phyloP scores from a whole-genome alignment of 495 filamentous ascomycete species.

The Penicillium maclennaniae region DNA sequence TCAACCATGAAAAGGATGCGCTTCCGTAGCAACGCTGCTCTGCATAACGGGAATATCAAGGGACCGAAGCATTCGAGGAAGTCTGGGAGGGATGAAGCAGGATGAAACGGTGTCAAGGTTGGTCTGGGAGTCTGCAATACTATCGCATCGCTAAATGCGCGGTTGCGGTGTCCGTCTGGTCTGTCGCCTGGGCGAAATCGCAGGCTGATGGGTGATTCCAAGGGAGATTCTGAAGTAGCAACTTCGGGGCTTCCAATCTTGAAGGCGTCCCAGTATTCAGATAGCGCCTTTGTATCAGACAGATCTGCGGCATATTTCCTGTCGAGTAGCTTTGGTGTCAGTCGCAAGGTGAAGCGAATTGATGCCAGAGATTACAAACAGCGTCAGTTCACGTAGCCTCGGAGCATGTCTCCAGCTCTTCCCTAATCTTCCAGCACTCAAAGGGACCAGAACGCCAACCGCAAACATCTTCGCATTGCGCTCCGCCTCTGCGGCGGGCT shows the following conservation, averaged over 20 bases:
- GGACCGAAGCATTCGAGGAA: constrained; percentile 84
- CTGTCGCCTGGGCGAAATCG: constrained; percentile 42
- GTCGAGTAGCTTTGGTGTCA: constrained; percentile 1
- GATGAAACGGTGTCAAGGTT: constrained; percentile 72
- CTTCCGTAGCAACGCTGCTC: constrained; percentile 84
- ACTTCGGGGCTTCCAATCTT: constrained; percentile 48
- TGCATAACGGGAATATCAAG: constrained; percentile 82
- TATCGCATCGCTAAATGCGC: constrained; percentile 45
- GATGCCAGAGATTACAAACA: constrained; percentile 38
- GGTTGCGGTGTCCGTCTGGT: constrained; percentile 27
- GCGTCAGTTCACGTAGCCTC: constrained; percentile 68
- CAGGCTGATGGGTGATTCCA: constrained; percentile 54
- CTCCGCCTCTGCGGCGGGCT: constrained; percentile 67
- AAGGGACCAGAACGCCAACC: constrained; percentile 80
- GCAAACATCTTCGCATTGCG: constrained; percentile 91
- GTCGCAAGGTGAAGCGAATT: constrained; percentile 3
- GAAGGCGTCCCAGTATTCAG: constrained; percentile 75
- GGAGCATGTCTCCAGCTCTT: constrained; percentile 86
- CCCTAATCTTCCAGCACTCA: constrained; percentile 82
- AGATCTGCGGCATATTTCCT: constrained; percentile 36
- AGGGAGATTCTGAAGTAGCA: constrained; percentile 36
- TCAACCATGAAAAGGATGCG: constrained; percentile 79
- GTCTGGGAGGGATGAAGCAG: constrained; percentile 72
- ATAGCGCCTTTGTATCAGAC: constrained; percentile 56
- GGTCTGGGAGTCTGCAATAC: constrained; percentile 63